Base-by-base conservation (phyloP, 768 basidiomycete species). In the Suillus alpinus region DNA sequence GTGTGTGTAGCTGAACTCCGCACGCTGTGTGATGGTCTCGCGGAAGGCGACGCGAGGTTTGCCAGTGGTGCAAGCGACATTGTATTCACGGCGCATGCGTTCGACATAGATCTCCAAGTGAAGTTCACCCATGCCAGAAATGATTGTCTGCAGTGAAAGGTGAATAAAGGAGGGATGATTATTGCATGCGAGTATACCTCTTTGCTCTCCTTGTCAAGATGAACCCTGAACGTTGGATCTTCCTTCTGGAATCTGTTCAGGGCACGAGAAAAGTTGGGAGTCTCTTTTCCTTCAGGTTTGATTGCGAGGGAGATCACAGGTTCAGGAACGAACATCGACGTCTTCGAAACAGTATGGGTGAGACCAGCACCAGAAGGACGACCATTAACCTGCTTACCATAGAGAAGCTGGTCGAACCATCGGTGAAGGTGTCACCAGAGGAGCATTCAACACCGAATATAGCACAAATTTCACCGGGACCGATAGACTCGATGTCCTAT, bases 61-160 rank as follows among this genome's bases (percentile, higher is more conserved):
- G 61, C 96, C 96, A 7, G 96, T 98, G 16, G 86, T 82, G 69
- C 94, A 97, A 46, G 92, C 87, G 20, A 94, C 92, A 59, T 91
- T 92, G 76, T 99, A 99, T 76, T 99, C 97, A 57, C 97, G 91
- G 67, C 87, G 89, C 95, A 99, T 98, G 43, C 97, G 93, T 73
- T 99, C 97, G 62, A 98, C 95, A 76, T 99, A 98, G 70, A 99
- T 96, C 70, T 99, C 97, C 26, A 99, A 84, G 72, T 99, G 97
- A 18, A 99, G 85, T 74, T 99, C 97, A 29, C 97, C 97, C 97
- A 99, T 99, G 23, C 97, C 97, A 34, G 95, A 98, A 65, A 99
- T 98, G 74, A 99, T 98, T 16, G 96, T 98, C 92, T 95, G 65
- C 18, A 32, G 16, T 4, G 55, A 23, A n/a, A 44, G 57, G 53